phyloP scores from a whole-genome alignment of 352 stramenopile genomes.

The Globisporangium ultimum region DNA sequence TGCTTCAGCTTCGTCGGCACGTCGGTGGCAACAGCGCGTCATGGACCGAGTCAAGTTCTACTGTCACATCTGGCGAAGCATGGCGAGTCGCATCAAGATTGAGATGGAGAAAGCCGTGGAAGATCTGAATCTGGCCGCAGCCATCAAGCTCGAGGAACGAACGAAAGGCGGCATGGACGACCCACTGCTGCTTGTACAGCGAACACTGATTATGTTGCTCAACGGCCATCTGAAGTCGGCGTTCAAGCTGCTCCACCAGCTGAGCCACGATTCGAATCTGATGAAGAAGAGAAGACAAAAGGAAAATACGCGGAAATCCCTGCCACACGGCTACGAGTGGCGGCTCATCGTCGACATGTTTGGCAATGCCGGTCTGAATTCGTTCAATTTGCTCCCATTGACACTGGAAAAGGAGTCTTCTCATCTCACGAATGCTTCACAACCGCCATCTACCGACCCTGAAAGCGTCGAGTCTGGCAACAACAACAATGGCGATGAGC shows the following conservation, averaged over 20 bases:
- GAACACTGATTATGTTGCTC: constrained; percentile 47
- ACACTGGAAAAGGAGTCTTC: constrained; percentile 24
- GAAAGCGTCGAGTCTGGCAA: not conserved
- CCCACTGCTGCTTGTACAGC: constrained; percentile 36
- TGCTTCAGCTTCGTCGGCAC: constrained; percentile 15
- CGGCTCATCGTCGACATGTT: constrained; percentile 46
- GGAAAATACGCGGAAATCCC: not conserved
- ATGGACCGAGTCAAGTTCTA: constrained; percentile 43
- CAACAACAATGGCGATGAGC: not conserved
- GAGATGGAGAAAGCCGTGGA: constrained; percentile 51
- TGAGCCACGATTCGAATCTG: constrained; percentile 16
- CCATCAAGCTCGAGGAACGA: constrained; percentile 23
- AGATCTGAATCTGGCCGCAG: constrained; percentile 44
- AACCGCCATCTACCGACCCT: not conserved
- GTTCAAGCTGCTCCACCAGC: constrained; percentile 40
- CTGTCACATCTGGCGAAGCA: constrained; percentile 46
- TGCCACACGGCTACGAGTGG: constrained; percentile 3
- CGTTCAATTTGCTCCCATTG: constrained; percentile 34
- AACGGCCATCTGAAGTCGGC: constrained; percentile 52
- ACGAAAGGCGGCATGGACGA: constrained; percentile 12
- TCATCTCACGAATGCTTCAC: constrained; percentile 4
- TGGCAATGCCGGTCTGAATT: constrained; percentile 37
- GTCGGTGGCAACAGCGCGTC: constrained; percentile 32
- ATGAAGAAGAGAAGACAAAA: constrained; percentile 2
- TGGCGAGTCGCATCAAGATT: constrained; percentile 37